Base-by-base conservation (phyloP, 148 eudicot genomes). In the Pouteria glomerata region DNA sequence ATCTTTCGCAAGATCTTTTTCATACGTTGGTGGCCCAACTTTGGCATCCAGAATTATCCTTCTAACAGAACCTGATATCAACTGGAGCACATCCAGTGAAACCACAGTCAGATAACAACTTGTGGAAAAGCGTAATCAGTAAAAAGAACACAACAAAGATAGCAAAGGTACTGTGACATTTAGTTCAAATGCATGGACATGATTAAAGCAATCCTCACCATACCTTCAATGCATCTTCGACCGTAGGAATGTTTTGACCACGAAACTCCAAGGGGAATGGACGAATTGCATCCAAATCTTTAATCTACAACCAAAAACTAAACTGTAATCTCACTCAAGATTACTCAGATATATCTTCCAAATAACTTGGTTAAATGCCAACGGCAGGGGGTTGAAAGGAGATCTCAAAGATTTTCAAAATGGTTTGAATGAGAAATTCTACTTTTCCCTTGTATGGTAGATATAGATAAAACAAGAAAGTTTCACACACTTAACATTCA, bases 11-110 rank as follows among this genome's bases (percentile, higher is more conserved):
- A 95, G 90, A 64, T 86, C 91, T 76, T 82, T 89, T 71, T 89
- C 99, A 79, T 81, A 87, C 10, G 72, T 79, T 35, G 99, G 99
- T 42, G 99, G 97, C 56, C 99, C 99, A 81, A 91, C 96, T 87
- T 95, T 95, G 35, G 87, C 94, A 72, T 95, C 99, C 63, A 95
- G 73, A 71, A 95, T 83, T 33, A 95, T 86, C 66, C 81, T 86
- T 53, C 82, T 81, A 23, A 91, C 97, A 34, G 93, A 84, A 76
- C 76, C 79, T 64, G 97, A 91, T 75, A 89, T 69, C 78, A 86
- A 66, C 98, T 95, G 85, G 61, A 66, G 63, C 73, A 78, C 47
- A 79, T 50, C 31, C 56, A 69, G 24, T 41, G 23, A 72, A 58
- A 69, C 35, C 23, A 60, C 59, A 30, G 26, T 68, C 16, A 77